Evolutionary conservation across 169 alveolate genomes (phyloP).

Genomic region (Perkinsus olseni): DNA sequence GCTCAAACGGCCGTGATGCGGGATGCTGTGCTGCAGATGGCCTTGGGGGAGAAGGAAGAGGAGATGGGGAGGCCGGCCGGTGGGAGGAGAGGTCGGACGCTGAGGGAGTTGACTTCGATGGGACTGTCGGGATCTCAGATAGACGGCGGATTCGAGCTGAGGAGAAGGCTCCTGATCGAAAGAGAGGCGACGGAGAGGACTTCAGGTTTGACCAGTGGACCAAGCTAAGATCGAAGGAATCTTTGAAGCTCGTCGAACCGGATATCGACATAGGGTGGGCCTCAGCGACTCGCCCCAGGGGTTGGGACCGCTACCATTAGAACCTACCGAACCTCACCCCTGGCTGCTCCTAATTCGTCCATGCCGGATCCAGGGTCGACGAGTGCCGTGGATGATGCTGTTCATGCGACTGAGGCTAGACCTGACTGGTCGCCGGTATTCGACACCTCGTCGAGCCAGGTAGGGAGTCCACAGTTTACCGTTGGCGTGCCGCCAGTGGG

Average conservation of each 20-base stretch:
- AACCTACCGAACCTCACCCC: neutral
- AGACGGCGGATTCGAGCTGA: neutral
- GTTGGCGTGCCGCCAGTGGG: neutral
- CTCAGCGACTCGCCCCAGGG: neutral
- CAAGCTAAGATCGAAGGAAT: neutral
- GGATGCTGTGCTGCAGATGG: neutral
- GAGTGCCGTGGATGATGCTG: neutral
- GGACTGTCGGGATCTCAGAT: neutral
- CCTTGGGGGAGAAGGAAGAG: neutral
- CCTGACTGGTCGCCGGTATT: neutral
- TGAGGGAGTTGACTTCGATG: too few relatives aligned
- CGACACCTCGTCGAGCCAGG: neutral
- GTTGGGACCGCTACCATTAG: neutral
- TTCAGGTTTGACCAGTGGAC: neutral
- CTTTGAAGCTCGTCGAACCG: neutral
- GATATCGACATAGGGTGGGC: neutral
- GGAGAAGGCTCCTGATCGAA: neutral
- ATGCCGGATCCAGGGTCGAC: neutral
- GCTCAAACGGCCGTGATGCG: neutral
- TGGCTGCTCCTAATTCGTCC: neutral
- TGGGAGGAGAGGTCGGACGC: too few relatives aligned
- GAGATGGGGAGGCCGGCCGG: neutral
- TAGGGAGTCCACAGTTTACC: neutral
- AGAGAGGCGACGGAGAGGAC: neutral
- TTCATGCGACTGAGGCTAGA: neutral